Evolutionary conservation across 768 basidiomycete genomes (phyloP), one percentile per base, ranked within the genome.

Genomic region (Podaxis rugospora): DNA sequence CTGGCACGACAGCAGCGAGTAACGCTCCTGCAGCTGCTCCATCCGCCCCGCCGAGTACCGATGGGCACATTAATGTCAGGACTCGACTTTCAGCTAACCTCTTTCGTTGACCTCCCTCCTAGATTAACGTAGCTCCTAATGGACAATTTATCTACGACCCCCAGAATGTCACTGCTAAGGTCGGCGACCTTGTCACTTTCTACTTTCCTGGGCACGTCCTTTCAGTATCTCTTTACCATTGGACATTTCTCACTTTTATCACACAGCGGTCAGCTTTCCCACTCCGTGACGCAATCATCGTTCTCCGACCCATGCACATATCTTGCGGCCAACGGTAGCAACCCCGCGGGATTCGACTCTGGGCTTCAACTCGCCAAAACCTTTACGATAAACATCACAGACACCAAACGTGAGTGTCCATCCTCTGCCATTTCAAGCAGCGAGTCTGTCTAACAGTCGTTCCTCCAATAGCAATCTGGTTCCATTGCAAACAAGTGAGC

Each of bases 231-330:
- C 68, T 72, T 21, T 5, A 11, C 49, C 21, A 11, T 59, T 13
- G 16, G 51, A 27, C 27, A 5, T 56, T 18, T 47, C 35, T 61
- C 21, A 66, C 36, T 47, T 47, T 25, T 35, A 32, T 3, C n/a
- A 9, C 44, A 32, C 42, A 36, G 54, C 54, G 57, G 53, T 40
- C 7, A 25, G 68, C 71, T 72, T 70, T 69, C 70, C 28, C 84
- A 87, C 66, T 82, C 79, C 16, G 78, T 87, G 37, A 83, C 84
- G 10, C 83, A 85, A 66, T 84, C 83, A 9, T 76, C 80, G 13
- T 86, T 87, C 66, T 73, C 69, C 14, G 65, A 65, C 21, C 85
- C 85, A 23, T 87, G 85, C 73, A 78, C 75, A 9, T 76, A 76
- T 57, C 76, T 87, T 40, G 69, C 70, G 1, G 77, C 79, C 9